Evolutionary conservation across 2,329 filamentous ascomycete species (phyloP).

Genomic region (Thelonectria rubi): DNA sequence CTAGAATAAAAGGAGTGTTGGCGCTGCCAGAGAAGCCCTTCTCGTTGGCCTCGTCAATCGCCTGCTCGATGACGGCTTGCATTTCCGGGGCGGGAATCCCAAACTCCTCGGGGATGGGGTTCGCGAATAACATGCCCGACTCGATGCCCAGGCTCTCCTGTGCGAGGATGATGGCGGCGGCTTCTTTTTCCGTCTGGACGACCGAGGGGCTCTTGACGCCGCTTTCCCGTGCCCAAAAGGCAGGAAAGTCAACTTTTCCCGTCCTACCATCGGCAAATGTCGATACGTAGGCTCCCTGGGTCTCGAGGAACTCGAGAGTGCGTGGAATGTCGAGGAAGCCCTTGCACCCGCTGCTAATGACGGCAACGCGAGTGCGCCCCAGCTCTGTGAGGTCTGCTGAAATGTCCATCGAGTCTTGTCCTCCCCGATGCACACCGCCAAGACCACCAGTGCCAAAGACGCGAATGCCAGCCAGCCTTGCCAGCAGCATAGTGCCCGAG

Average conservation of each 20-base stretch:
- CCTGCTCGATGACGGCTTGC: constrained; percentile 72
- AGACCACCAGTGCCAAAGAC: constrained; percentile 96
- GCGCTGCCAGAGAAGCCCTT: constrained; percentile 75
- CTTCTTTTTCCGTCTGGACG: constrained; percentile 79
- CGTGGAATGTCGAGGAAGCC: constrained; percentile 92
- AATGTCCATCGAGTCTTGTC: constrained; percentile 87
- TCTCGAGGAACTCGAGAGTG: constrained; percentile 81
- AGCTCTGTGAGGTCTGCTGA: constrained; percentile 96
- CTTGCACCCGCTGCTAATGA: constrained; percentile 92
- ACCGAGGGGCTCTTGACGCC: constrained; percentile 80
- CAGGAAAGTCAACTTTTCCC: constrained; percentile 83
- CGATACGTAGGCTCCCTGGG: constrained; percentile 80
- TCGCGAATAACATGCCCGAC: constrained; percentile 87
- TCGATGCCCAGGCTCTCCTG: constrained; percentile 77
- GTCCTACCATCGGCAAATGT: constrained; percentile 87
- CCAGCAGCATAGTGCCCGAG: constrained; percentile 90
- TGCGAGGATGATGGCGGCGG: constrained; percentile 87
- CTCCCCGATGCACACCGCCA: constrained; percentile 92
- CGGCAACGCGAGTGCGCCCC: constrained; percentile 86
- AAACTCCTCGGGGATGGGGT: constrained; percentile 78
- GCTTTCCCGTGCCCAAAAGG: constrained; percentile 92
- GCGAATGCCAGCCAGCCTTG: constrained; percentile 85
- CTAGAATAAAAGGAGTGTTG: constrained; percentile 86
- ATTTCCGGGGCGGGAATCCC: constrained; percentile 78
- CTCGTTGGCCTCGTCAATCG: constrained; percentile 70